phyloP scores from a whole-genome alignment of 257 asterid genomes.

The Petunia secreta region DNA sequence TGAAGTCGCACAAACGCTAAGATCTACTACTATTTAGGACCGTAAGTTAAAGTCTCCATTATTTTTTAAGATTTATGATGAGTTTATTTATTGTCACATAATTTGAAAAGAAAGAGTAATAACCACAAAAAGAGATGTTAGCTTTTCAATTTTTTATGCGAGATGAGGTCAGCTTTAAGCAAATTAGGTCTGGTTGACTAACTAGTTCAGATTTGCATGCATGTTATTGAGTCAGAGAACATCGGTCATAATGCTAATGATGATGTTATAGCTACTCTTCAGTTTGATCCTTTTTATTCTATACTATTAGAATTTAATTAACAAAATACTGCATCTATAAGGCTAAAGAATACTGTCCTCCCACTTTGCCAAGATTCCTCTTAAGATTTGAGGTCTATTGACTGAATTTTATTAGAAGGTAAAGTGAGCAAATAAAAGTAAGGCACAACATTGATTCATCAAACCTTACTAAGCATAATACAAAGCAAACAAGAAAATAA shows the following conservation, averaged over 20 bases:
- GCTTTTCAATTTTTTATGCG: background rate
- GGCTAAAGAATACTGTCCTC: background rate
- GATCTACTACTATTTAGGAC: too few species aligned
- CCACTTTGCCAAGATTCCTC: background rate
- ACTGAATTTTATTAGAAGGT: background rate
- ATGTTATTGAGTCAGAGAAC: background rate
- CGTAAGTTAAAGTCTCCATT: too few species aligned
- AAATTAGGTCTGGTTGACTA: constrained; percentile 35
- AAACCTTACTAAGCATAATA: background rate
- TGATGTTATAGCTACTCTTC: background rate
- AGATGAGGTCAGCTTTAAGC: background rate
- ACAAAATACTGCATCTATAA: background rate
- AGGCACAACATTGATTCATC: background rate
- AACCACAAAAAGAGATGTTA: too few species aligned
- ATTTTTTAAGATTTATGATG: too few species aligned
- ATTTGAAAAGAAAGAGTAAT: too few species aligned
- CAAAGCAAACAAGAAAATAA: background rate
- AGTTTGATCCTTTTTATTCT: background rate
- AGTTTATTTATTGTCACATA: too few species aligned
- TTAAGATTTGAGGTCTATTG: background rate
- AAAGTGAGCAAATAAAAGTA: background rate
- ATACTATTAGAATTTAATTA: too few species aligned
- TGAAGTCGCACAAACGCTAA: too few species aligned
- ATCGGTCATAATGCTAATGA: background rate
- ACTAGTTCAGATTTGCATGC: constrained; percentile 27